Conservation (phyloP, 179 eudicot species). For the Silene vulgaris region DNA sequence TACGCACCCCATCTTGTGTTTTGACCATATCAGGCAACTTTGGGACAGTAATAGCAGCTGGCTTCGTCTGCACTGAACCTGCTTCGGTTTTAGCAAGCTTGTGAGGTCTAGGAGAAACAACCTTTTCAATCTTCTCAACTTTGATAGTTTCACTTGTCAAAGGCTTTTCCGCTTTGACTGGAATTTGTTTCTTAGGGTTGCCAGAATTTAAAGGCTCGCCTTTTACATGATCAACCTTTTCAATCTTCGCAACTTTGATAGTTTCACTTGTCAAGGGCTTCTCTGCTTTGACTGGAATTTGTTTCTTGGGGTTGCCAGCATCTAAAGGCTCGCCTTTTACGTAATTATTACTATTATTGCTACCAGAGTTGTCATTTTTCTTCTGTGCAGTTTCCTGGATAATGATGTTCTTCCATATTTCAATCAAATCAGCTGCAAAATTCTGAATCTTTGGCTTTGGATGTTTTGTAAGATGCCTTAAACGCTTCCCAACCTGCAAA, state of each 20-base stretch:
- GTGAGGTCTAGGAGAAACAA: constrained; percentile 27
- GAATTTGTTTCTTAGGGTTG: constrained; percentile 24
- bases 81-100: constrained; percentile 34
- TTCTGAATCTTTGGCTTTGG: constrained; percentile 53
- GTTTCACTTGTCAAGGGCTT: constrained; percentile 24
- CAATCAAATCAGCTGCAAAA: constrained; percentile 51
- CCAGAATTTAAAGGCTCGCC: constrained; percentile 30
- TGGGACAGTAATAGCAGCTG: constrained; percentile 42
- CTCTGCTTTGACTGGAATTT: constrained; percentile 35
- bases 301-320: constrained; percentile 24
- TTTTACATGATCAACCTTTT: constrained; percentile 17
- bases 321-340: constrained; percentile 33
- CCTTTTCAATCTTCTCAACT: constrained; percentile 22
- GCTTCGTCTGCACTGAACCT: constrained; percentile 26
- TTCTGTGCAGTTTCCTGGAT: constrained; percentile 45
- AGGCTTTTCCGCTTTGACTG: constrained; percentile 36
- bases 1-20: constrained; percentile 46
- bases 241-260: constrained; percentile 22
- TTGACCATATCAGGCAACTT: constrained; percentile 46
- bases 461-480: constrained; percentile 61
- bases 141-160: constrained; percentile 26
- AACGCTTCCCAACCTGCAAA: constrained; percentile 61
- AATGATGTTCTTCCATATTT: constrained; percentile 58
- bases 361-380: constrained; percentile 36
- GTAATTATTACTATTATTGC: constrained; percentile 19